phyloP scores from a whole-genome alignment of 2,329 filamentous ascomycete genomes.

The Pseudocercospora ulei region DNA sequence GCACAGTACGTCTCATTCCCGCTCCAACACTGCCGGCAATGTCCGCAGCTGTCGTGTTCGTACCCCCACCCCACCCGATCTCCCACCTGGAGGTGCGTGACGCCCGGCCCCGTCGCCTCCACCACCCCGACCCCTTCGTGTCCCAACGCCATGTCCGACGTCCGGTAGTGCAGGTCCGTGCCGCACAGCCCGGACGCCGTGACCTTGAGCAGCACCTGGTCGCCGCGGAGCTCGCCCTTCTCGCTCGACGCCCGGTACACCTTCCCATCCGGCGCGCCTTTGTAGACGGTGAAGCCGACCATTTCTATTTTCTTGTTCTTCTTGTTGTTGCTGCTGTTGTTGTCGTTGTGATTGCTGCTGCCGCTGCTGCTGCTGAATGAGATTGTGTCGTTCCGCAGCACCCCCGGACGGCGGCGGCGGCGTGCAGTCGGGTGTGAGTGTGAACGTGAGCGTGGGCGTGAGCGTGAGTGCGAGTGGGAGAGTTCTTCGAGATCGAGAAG shows the following conservation, averaged over 20 bases:
- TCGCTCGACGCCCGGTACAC: conserved; percentile 45
- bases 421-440: no score
- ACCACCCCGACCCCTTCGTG: conserved; percentile 50
- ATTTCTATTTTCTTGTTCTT: no score
- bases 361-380: no score
- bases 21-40: conserved; percentile 41
- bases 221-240: conserved; percentile 40
- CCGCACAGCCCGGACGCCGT: conserved; percentile 60
- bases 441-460: no score
- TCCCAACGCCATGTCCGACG: conserved; percentile 42
- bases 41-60: conserved; percentile 39
- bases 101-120: conserved; percentile 41
- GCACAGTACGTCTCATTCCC: conserved; percentile 41
- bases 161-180: conserved; percentile 41
- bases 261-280: conserved; percentile 50
- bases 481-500: no score
- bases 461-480: no score
- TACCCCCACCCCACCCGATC: conserved; percentile 47
- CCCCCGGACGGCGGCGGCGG: no score
- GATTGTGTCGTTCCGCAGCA: no score
- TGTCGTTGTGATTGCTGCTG: no score
- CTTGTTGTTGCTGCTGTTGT: no score
- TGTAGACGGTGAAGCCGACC: conserved; percentile 52
- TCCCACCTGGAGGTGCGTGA: conserved; percentile 43
- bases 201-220: conserved; percentile 54